A percentile compares a stretch with the other conserved stretches of the same genome.
Evolutionary conservation across 345 rosid species (phyloP).

Genomic region (Raphanus sativus): DNA sequence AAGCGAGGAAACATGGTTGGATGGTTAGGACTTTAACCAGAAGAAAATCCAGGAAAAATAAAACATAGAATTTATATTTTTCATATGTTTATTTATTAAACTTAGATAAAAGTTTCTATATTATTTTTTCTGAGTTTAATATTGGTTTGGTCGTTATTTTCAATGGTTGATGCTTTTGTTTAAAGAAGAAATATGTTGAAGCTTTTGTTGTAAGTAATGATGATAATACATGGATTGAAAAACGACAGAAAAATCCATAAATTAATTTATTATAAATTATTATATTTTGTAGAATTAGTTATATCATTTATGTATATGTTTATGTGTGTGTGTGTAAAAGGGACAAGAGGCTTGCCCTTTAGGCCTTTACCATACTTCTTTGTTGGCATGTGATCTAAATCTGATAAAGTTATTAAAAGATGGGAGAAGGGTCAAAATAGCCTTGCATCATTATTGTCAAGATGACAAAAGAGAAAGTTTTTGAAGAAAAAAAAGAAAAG

Average conservation of each 20-base stretch:
- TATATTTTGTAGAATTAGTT: background rate
- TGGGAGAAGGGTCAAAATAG: slow-evolving; percentile 49
- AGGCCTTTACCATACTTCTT: slow-evolving; percentile 27
- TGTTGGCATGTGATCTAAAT: slow-evolving; percentile 42
- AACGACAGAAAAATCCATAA: background rate
- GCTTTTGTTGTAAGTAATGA: slow-evolving; percentile 33
- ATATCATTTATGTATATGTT: background rate
- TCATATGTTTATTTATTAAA: background rate
- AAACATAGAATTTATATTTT: slow-evolving; percentile 6
- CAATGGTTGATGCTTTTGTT: slow-evolving; percentile 33
- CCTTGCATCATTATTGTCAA: slow-evolving; percentile 33
- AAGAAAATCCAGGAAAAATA: slow-evolving; percentile 56
- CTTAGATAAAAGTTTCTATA: background rate
- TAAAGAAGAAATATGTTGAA: slow-evolving; percentile 25
- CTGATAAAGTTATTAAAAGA: slow-evolving; percentile 42
- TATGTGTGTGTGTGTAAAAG: slow-evolving; percentile 7
- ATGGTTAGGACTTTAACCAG: slow-evolving; percentile 70
- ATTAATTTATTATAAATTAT: background rate
- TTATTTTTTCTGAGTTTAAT: slow-evolving; percentile 6
- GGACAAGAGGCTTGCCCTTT: slow-evolving; percentile 26
- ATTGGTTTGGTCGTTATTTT: slow-evolving; percentile 16
- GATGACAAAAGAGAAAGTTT: slow-evolving; percentile 30
- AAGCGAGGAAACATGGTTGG: slow-evolving; percentile 76
- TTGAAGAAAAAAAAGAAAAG: background rate
- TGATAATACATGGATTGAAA: slow-evolving; percentile 24